Base-by-base conservation (phyloP, 352 stramenopile genomes). In the Phytophthora capsici region DNA sequence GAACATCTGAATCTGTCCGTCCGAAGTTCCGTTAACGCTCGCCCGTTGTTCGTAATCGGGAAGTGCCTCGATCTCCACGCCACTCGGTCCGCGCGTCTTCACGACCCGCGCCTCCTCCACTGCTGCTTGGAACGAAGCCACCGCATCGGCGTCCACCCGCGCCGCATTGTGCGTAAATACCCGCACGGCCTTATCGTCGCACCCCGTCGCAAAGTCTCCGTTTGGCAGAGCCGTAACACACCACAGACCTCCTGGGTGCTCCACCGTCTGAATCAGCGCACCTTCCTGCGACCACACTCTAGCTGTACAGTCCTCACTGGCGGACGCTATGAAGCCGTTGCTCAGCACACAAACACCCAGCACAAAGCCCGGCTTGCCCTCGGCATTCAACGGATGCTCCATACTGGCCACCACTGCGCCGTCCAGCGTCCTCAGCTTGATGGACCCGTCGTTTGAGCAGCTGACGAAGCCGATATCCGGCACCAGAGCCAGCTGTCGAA, bases 1-100 rank as follows among this genome's bases (percentile, higher is more conserved):
- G 73, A 99, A 99, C 69, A 99, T 93, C 72, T 98, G 93, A 37
- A 99, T 96, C 68, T 98, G 90, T 17, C 95, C 94, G 66, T 98
- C 95, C 3, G 89, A 98, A 20, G 77, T 91, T 28, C 97, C 89
- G 26, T 75, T 63, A 17, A 88, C 71, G 14, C 74, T 69, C 22
- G 77, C 82, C 36, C 95, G 88, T 52, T 94, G 73, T 38, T 98
- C 94, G 66, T 98, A 99, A 53, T 96, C 81, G 0, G 94, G 92
- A n/a, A 99, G 74, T 53, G 96, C 95, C 17, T 93, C 87, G 54
- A 99, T 94, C 69, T 99, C 96, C 34, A 98, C 93, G 1, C 86
- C 75, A 30, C 91, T 97, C 0, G 95, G 94, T 26, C 95, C 96
- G 49, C 84, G 79, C 65, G 81, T 70, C 34, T 73, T 86, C 16